Evolutionary conservation across 306 rosid genomes (phyloP), one percentile per base, ranked within the genome.

Genomic region (Gynostemma pentaphyllum): DNA sequence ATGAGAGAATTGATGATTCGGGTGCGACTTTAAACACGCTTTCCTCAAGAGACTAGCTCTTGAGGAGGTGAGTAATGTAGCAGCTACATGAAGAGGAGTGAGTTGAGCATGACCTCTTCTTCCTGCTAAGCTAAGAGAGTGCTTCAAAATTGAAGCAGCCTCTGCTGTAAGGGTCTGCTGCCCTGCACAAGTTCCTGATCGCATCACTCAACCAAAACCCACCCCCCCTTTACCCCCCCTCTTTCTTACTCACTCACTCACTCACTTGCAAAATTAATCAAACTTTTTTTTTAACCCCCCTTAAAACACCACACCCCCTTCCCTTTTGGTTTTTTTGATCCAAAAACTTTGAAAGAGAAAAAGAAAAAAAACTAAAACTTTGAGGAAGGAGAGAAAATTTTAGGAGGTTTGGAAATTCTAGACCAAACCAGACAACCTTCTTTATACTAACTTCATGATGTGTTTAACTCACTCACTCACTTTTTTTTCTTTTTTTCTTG

Each of bases 91-190:
- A 8, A 68, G 64, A 1, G 71, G 71, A 7, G 71, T 68, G 36
- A 68, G 64, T 15, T 68, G 71, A 5, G 63, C 61, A 37, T 68
- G 71, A 13, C 71, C 71, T 0, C 71, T 32, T 0, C 71, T 64
- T 1, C 42, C 61, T n/a, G 71, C 71, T 2, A 68, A 28, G 4
- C 42, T 42, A 0, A 53, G 37, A 9, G 71, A 56, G 28, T 68
- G 71, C 52, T 68, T 52, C 61, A 68, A 11, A 30, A 68, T 28
- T 5, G 51, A 39, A 39, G 61, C 52, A 41, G 71, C 71, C 41
- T 68, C 71, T 34, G 71, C 51, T 1, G 71, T 39, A 34, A 68
- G 64, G 64, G 64, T 57, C 61, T 68, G 71, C 61, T 68, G 71
- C 42, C 24, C 50, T 1, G 53, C 61, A 9, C 71, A 51, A 41